Conservation (phyloP, 2,329 filamentous ascomycete genomes). For the Bipolaris sorokiniana region DNA sequence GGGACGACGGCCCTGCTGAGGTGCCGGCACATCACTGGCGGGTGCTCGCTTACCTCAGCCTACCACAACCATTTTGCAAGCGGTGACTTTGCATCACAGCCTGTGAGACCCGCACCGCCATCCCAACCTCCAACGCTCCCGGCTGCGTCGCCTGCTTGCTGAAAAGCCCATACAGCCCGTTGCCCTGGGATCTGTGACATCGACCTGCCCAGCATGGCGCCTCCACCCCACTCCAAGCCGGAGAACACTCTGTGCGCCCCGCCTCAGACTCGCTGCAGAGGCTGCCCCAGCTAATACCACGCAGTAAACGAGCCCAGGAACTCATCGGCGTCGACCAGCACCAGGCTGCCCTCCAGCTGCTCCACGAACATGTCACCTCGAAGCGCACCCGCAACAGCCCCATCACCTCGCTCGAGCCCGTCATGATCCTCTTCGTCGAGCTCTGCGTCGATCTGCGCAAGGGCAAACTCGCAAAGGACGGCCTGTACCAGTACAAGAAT, state of each 20-base stretch:
- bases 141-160: constrained; percentile 40
- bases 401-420: constrained; percentile 93
- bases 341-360: constrained; percentile 86
- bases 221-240: constrained; percentile 94
- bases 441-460: constrained; percentile 97
- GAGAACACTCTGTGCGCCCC: constrained; percentile 82
- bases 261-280: constrained; percentile 5
- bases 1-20: background rate
- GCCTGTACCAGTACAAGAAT: constrained; percentile 99
- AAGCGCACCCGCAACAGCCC: constrained; percentile 98
- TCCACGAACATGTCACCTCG: constrained; percentile 99
- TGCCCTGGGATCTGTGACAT: constrained; percentile 33
- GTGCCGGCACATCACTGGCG: background rate
- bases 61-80: constrained; percentile 25
- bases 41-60: constrained; percentile 25
- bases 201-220: constrained; percentile 72
- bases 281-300: constrained; percentile 12
- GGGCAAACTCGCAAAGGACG: constrained; percentile 98
- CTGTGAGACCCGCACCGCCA: constrained; percentile 26
- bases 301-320: constrained; percentile 81
- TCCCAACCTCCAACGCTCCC: constrained; percentile 17
- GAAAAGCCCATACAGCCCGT: constrained; percentile 36
- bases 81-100: constrained; percentile 23
- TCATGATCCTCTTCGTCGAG: constrained; percentile 97
- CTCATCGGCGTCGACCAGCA: constrained; percentile 97